These are phyloP conservation scores for Cyclotella baltica DNA, from an alignment of 108 stramenopile genomes.

Conservation along the genomic window DNA sequence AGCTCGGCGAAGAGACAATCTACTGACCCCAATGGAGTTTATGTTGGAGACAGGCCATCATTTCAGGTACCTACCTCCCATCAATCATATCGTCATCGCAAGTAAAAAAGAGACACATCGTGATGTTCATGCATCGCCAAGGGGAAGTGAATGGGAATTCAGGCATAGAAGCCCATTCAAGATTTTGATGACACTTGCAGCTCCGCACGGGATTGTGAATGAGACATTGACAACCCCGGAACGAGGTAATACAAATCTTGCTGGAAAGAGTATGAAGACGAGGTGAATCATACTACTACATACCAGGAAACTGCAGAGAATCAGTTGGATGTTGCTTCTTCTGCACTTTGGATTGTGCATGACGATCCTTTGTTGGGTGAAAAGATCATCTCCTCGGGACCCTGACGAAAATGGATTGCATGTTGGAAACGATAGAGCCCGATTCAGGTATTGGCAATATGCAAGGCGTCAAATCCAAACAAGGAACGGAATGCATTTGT, in stretches of 20 bases:
- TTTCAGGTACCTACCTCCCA: not conserved
- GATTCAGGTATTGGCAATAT: conserved; percentile 38
- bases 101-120: not conserved
- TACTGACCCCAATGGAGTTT: too few relatives aligned
- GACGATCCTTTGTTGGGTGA: conserved; percentile 59
- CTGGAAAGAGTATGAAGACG: conserved; percentile 64
- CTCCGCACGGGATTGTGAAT: conserved; percentile 51
- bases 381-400: conserved; percentile 48
- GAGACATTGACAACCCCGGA: conserved; percentile 63
- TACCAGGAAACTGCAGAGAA: not conserved
- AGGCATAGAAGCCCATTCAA: conserved; percentile 9
- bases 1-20: too few relatives aligned
- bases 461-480: conserved; percentile 30
- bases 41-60: not conserved
- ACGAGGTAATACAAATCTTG: conserved; percentile 58
- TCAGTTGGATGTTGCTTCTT: not conserved
- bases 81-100: conserved; percentile 11
- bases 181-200: conserved; percentile 54
- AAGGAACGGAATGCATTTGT: conserved; percentile 56
- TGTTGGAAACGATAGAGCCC: conserved; percentile 69
- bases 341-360: conserved; percentile 64
- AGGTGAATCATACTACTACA: not conserved
- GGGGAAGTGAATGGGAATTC: not conserved
- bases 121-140: not conserved
- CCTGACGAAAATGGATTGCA: conserved; percentile 46